Percentiles rank a stretch among this genome's conserved stretches.
Evolutionary conservation across 345 rosid genomes (phyloP).

Genomic region (Salix suchowensis): DNA sequence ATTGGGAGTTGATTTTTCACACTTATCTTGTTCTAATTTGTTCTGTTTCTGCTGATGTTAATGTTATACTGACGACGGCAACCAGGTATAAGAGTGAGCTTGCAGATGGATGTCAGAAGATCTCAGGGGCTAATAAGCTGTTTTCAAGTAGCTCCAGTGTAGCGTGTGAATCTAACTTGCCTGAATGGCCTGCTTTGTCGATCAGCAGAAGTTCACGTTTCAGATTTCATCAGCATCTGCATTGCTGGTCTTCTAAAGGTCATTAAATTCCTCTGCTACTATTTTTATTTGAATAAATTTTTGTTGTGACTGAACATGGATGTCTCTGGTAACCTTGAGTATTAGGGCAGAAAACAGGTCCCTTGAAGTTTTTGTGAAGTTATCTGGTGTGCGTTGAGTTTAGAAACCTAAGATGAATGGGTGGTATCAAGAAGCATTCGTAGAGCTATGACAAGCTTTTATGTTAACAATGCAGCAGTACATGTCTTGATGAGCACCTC

Average conservation of each 20-base stretch:
- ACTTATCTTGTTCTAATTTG: neutral
- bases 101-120: neutral
- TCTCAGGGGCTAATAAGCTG: neutral
- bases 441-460: neutral
- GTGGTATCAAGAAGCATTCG: neutral
- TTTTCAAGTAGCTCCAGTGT: neutral
- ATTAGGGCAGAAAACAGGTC: neutral
- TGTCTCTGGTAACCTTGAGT: neutral
- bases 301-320: no score
- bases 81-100: conserved; percentile 13
- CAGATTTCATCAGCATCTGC: neutral
- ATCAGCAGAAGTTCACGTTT: neutral
- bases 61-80: neutral
- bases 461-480: no score
- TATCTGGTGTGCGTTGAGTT: neutral
- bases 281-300: neutral
- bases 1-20: neutral
- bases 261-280: neutral
- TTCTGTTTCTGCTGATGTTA: neutral
- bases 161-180: conserved; percentile 3
- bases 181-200: conserved; percentile 4
- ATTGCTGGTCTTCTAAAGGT: conserved; percentile 18
- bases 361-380: no score
- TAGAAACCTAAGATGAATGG: neutral
- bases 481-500: neutral